phyloP scores from a whole-genome alignment of 2,329 filamentous ascomycete genomes.

The Cladosporium oxysporum region DNA sequence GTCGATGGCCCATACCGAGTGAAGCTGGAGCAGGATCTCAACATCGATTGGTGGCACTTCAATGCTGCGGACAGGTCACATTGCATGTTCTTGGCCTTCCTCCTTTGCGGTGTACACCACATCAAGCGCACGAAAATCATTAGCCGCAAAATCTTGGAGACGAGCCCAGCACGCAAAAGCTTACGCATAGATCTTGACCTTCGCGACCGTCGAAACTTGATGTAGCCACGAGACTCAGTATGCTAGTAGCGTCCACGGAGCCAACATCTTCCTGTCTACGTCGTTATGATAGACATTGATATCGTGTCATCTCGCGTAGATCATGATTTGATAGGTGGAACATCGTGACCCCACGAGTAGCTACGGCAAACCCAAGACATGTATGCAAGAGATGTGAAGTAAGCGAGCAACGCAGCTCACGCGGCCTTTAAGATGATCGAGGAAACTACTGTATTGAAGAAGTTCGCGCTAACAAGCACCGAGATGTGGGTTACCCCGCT shows the following conservation, averaged over 20 bases:
- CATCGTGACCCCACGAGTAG: not conserved
- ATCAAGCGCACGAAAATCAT: not conserved
- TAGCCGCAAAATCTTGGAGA: not conserved
- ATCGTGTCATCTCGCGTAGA: not conserved
- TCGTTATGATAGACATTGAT: not conserved
- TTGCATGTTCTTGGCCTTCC: not conserved
- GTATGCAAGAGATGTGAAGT: not conserved
- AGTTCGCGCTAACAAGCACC: not conserved
- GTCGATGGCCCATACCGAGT: not conserved
- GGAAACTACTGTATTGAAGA: not conserved
- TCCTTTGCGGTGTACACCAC: not conserved
- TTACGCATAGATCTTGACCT: not conserved
- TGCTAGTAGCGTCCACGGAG: not conserved
- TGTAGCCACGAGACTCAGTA: not conserved
- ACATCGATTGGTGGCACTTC: not conserved
- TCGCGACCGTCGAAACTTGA: not conserved
- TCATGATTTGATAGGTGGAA: not conserved
- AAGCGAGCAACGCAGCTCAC: not conserved
- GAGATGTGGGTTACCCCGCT: not conserved
- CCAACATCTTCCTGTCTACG: not conserved
- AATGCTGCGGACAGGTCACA: not conserved
- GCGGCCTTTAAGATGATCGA: not conserved
- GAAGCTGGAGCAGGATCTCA: not conserved
- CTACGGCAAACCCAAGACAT: not conserved
- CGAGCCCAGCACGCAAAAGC: not conserved